Base-by-base conservation (phyloP, 805 yeast genomes). In the Candida wancherniae region DNA sequence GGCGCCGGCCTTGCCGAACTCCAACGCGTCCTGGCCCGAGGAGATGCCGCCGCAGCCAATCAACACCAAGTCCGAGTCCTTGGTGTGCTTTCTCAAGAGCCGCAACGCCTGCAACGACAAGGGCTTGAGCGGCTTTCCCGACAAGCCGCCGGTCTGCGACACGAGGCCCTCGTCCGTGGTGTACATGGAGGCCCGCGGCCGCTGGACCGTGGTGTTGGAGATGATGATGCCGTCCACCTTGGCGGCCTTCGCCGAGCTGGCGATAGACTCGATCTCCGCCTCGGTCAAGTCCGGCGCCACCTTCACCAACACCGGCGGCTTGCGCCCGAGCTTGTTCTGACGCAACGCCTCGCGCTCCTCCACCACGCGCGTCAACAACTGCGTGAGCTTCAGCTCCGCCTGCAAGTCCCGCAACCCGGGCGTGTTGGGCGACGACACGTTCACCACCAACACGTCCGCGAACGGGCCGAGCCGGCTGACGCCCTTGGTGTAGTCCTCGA, bases 1-100 rank as follows among this genome's bases (percentile, higher is more conserved):
- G 9, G 97, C 97, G 36, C 97, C 97, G 1, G 96, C 95, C 50
- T 75, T 77, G 19, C 92, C 95, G 57, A 80, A 90, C 44, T 88
- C 97, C 28, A 88, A 63, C 0, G 88, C 97, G 53, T 90, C 97
- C 42, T 77, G 69, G 34, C 95, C 97, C 15, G 68, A 61, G n/a
- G 81, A 67, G 45, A 90, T 86, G 44, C 97, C 97, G 35, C 97
- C 97, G 60, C 96, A 87, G 19, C 97, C 97, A 43, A 90, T 73
- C 24, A 90, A 69, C 2, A 87, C 83, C 42, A 87, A 57, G 31
- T 76, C 69, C 1, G 82, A 71, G 39, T 75, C 84, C 48, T 85
- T 85, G 21, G 94, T 74, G 51, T 83, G 71, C 46, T 83, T 79
- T 35, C 92, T 77, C 45, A 90, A 75, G 2, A 73, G 60, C 37